Evolutionary conservation across 805 yeast genomes (phyloP), one percentile per base, ranked within the genome.

Genomic region (Ogataea degrootiae): DNA sequence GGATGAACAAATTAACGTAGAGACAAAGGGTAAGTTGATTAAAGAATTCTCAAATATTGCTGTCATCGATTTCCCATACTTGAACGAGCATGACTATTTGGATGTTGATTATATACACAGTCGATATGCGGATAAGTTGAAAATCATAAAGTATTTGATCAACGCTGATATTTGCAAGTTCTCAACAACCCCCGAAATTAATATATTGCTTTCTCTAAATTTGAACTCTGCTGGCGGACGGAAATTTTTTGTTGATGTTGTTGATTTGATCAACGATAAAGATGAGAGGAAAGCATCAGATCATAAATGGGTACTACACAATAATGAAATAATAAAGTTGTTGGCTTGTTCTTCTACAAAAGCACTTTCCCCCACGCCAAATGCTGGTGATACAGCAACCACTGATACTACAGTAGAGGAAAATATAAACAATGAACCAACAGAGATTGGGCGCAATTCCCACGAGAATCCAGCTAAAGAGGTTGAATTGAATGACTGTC

Each of bases 71-170:
- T 47, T 55, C 17, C 61, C 61, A 2, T 57, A 43, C 38, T 42
- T 55, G 21, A 52, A 54, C 31, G 44, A 45, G 1, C 39, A 29
- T 14, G 48, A 51, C 29, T 48, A 51, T 22, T 34, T 37, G 11
- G 49, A 51, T 37, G 39, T 52, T 5, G 55, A 54, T 41, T 51
- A 46, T 34, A 26, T 53, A 26, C 50, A 39, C 21, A 40, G 40
- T 29, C 29, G 47, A 15, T 54, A 52, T 39, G 17, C 16, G 15
- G 54, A 52, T 31, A 57, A 57, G 41, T 38, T 57, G 17, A 41
- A 33, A 3, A 37, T 47, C 3, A 52, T 57, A 6, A 49, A 47
- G 19, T 23, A 37, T 9, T 37, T 55, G 26, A 45, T 57, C 4
- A 15, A 39, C 7, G n/a, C 22, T n/a, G 26, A 40, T 15, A 5